Evolutionary conservation across 179 eudicot species (phyloP).

Genomic region (Sideroxylon spinosum): DNA sequence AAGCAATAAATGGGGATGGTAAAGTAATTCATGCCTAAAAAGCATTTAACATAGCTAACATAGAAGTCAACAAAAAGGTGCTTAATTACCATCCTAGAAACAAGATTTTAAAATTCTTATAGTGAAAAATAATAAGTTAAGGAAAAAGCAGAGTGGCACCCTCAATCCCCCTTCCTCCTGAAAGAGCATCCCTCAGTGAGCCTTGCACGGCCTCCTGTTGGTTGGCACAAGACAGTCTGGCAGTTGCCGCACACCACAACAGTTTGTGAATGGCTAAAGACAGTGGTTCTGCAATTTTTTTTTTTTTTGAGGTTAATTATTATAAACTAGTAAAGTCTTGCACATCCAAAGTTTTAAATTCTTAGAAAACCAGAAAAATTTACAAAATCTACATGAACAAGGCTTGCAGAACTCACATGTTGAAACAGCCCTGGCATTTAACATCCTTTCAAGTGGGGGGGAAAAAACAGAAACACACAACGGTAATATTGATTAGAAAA

Average conservation of each 20-base stretch:
- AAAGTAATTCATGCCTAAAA: no score
- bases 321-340: no score
- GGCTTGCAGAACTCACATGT: constrained; percentile 10
- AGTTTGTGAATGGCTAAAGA: constrained; percentile 20
- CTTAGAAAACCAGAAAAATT: no score
- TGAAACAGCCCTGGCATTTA: constrained; percentile 17
- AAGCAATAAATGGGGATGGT: no score
- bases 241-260: constrained; percentile 23
- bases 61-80: no score
- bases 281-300: constrained; percentile 19
- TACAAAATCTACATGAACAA: no score
- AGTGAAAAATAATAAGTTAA: no score
- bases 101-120: not conserved
- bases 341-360: no score
- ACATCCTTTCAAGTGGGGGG: not conserved
- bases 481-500: not conserved
- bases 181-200: constrained; percentile 55
- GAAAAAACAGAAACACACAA: not conserved
- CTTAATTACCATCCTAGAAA: not conserved
- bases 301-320: no score
- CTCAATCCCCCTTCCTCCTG: constrained; percentile 51
- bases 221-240: constrained; percentile 44
- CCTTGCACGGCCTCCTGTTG: constrained; percentile 53
- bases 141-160: not conserved
- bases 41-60: no score